phyloP scores from a whole-genome alignment of 2,329 filamentous ascomycete species.

The Colletotrichum sp. region DNA sequence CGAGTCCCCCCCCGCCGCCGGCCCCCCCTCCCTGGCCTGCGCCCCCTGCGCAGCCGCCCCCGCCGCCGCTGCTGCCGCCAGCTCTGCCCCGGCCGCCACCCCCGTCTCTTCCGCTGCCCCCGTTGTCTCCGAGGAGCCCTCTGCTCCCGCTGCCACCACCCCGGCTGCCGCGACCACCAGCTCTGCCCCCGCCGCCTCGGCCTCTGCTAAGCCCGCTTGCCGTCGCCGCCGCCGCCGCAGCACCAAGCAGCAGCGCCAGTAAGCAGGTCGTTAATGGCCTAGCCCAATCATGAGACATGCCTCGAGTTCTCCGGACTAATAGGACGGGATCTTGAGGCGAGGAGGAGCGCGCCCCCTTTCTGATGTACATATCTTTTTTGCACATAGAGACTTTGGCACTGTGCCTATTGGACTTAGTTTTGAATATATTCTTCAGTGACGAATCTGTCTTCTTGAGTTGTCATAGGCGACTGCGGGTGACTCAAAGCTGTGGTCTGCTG shows the following conservation, averaged over 20 bases:
- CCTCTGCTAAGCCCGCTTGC: slow-evolving; percentile 10
- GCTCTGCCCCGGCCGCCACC: no score
- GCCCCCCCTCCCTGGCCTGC: no score
- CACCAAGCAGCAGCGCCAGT: slow-evolving; percentile 10
- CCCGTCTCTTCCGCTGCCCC: background rate
- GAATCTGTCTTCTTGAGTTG: background rate
- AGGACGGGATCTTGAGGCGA: background rate
- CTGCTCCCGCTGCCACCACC: slow-evolving; percentile 2
- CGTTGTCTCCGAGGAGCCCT: slow-evolving; percentile 11
- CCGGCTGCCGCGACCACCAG: slow-evolving; percentile 2
- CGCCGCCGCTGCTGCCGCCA: no score
- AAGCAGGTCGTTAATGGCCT: background rate
- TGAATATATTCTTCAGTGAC: slow-evolving; percentile 11
- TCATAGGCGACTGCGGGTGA: background rate
- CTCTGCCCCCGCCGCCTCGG: background rate
- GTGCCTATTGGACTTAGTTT: slow-evolving; percentile 8
- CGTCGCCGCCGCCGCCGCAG: slow-evolving; percentile 16
- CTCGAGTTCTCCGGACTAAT: background rate
- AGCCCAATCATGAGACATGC: background rate
- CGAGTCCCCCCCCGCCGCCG: no score
- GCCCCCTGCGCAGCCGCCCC: no score
- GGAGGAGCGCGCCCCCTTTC: background rate
- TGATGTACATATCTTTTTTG: slow-evolving; percentile 16
- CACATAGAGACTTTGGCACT: slow-evolving; percentile 2
- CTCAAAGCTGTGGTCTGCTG: background rate